Evolutionary conservation across 2,329 filamentous ascomycete genomes (phyloP).

Genomic region (Botrytis byssoidea): DNA sequence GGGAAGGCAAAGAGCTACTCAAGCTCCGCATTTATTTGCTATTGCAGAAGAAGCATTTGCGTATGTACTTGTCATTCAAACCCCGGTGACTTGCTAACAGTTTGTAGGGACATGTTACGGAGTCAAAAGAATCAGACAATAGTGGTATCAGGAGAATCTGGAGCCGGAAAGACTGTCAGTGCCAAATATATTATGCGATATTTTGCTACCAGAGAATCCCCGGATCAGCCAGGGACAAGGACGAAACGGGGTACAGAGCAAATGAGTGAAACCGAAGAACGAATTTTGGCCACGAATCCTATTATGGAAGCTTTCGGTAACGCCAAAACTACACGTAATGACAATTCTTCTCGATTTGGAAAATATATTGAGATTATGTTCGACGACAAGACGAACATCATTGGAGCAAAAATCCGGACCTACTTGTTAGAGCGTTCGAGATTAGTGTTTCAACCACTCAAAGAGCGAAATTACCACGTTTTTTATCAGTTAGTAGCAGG

Average conservation of each 20-base stretch:
- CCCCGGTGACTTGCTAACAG: constrained; percentile 41
- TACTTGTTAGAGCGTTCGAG: constrained; percentile 94
- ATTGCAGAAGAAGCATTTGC: constrained; percentile 99
- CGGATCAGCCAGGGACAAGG: constrained; percentile 78
- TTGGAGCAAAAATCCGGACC: constrained; percentile 94
- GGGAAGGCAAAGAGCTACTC: constrained; percentile 91
- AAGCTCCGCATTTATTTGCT: constrained; percentile 96
- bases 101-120: constrained; percentile 83
- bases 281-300: constrained; percentile 95
- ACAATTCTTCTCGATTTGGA: constrained; percentile 97
- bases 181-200: constrained; percentile 99
- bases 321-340: constrained; percentile 98
- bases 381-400: constrained; percentile 90
- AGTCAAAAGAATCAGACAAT: constrained; percentile 97
- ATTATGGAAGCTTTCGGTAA: constrained; percentile 99
- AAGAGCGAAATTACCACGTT: constrained; percentile 98
- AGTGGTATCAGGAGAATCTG: constrained; percentile 98
- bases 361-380: constrained; percentile 99
- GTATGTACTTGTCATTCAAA: constrained; percentile 51
- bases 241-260: constrained; percentile 71
- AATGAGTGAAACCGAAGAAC: constrained; percentile 98
- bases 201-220: constrained; percentile 94
- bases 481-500: constrained; percentile 97
- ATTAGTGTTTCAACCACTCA: constrained; percentile 93
- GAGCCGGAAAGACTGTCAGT: constrained; percentile 97